These are phyloP conservation scores for Ormosia semicastrata DNA, from an alignment of 306 rosid genomes.

Conservation along the genomic window DNA sequence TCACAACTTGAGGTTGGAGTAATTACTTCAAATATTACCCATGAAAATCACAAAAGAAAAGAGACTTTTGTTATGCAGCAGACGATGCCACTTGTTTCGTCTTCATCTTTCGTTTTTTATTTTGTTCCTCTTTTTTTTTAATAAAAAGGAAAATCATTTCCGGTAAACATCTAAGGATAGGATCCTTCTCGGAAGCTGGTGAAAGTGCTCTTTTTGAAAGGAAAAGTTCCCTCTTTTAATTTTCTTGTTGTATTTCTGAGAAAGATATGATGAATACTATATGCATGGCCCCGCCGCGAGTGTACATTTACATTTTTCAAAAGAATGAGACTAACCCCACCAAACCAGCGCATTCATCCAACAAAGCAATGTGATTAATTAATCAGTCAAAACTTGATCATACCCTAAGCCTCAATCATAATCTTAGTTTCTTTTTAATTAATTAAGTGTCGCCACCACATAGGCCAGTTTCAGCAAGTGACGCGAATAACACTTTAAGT, in stretches of 20 bases:
- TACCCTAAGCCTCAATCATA: constrained; percentile 19
- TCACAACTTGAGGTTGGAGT: background rate
- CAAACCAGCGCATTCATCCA: constrained; percentile 27
- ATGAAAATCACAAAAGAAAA: constrained; percentile 24
- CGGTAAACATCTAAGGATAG: constrained; percentile 42
- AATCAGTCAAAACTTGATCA: constrained; percentile 32
- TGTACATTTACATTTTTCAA: constrained; percentile 7
- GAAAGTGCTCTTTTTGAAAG: constrained; percentile 56
- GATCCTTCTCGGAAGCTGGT: constrained; percentile 75
- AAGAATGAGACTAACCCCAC: constrained; percentile 32
- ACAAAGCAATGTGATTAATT: constrained; percentile 19
- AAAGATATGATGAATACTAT: constrained; percentile 42
- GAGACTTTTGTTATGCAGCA: constrained; percentile 21
- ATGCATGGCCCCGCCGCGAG: constrained; percentile 19
- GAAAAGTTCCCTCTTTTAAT: constrained; percentile 43
- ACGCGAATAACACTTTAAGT: background rate
- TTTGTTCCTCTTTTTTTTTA: background rate
- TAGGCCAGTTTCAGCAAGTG: background rate
- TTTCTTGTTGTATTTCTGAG: constrained; percentile 32
- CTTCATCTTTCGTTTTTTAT: constrained; percentile 26
- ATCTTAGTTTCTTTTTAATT: constrained; percentile 19
- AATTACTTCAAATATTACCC: background rate
- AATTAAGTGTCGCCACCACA: constrained; percentile 8
- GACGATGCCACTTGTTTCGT: constrained; percentile 16
- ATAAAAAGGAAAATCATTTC: background rate